A percentile compares a stretch with the other conserved stretches of the same genome.
phyloP scores from a whole-genome alignment of 2,329 filamentous ascomycete genomes.

The Aspergillus sp. region DNA sequence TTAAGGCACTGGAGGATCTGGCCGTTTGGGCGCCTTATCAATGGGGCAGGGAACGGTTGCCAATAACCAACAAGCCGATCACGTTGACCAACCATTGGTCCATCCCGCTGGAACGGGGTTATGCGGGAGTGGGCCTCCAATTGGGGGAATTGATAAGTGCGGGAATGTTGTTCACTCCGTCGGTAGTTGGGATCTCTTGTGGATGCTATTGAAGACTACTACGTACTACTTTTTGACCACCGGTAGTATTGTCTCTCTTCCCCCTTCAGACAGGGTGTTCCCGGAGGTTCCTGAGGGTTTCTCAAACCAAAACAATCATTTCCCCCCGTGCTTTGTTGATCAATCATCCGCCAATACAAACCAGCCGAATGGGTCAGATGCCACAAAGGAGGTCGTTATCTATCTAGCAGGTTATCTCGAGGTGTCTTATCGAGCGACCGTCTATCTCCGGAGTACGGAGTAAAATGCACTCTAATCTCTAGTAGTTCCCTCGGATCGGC shows the following conservation, averaged over 20 bases:
- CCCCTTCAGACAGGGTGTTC: too few relatives aligned
- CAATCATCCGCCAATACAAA: too few relatives aligned
- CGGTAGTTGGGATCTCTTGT: too few relatives aligned
- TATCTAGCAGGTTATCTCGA: too few relatives aligned
- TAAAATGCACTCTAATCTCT: neutral
- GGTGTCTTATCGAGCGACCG: neutral
- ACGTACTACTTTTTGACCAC: neutral
- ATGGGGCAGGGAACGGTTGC: neutral
- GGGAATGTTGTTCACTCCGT: neutral
- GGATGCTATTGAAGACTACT: too few relatives aligned
- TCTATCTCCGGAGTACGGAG: constrained; percentile 3
- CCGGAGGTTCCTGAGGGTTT: too few relatives aligned
- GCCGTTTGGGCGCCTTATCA: constrained; percentile 7
- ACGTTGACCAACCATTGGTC: constrained; percentile 25
- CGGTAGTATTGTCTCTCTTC: neutral
- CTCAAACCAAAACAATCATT: too few relatives aligned
- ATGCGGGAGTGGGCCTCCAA: constrained; percentile 16
- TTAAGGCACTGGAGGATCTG: neutral
- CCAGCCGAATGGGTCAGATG: too few relatives aligned
- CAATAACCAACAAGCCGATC: constrained; percentile 19
- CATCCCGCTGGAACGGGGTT: constrained; percentile 12
- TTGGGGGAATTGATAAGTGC: constrained; percentile 5
- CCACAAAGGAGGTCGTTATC: too few relatives aligned
- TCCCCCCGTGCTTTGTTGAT: too few relatives aligned
- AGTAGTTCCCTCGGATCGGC: neutral